phyloP scores from a whole-genome alignment of 2,329 filamentous ascomycete genomes.

The Drechslera avenae region DNA sequence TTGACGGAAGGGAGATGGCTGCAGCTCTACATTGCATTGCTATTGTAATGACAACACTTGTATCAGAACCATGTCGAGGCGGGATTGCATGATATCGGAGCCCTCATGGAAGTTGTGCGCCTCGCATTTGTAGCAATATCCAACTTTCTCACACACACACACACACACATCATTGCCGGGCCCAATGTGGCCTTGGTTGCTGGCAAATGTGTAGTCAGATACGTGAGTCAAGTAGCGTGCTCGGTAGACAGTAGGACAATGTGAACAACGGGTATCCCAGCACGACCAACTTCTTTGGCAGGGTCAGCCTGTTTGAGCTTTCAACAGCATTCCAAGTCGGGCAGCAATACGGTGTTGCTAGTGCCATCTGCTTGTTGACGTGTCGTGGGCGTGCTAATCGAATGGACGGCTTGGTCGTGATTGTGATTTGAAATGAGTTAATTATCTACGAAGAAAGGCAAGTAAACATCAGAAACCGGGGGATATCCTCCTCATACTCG shows the following conservation, averaged over 20 bases:
- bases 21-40: not conserved
- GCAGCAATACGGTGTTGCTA: not conserved
- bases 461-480: not conserved
- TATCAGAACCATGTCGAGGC: constrained; percentile 7
- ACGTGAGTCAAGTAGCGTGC: too few relatives aligned
- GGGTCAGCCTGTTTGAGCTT: not conserved
- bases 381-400: not conserved
- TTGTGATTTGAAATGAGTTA: constrained; percentile 1
- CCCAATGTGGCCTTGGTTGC: too few relatives aligned
- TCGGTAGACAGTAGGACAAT: too few relatives aligned
- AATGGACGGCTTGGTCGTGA: not conserved
- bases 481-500: constrained; percentile 10
- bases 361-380: not conserved
- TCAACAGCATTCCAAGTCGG: not conserved
- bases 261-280: constrained; percentile 4
- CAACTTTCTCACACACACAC: constrained; percentile 1
- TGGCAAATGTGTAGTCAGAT: too few relatives aligned
- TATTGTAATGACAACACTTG: constrained; percentile 11
- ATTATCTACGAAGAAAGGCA: constrained; percentile 7
- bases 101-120: not conserved
- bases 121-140: constrained; percentile 11
- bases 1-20: not conserved
- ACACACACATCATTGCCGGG: too few relatives aligned
- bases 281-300: not conserved
- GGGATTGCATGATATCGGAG: constrained; percentile 1